phyloP scores from a whole-genome alignment of 176 grass and related monocot species.

The Cenchrus americanus region DNA sequence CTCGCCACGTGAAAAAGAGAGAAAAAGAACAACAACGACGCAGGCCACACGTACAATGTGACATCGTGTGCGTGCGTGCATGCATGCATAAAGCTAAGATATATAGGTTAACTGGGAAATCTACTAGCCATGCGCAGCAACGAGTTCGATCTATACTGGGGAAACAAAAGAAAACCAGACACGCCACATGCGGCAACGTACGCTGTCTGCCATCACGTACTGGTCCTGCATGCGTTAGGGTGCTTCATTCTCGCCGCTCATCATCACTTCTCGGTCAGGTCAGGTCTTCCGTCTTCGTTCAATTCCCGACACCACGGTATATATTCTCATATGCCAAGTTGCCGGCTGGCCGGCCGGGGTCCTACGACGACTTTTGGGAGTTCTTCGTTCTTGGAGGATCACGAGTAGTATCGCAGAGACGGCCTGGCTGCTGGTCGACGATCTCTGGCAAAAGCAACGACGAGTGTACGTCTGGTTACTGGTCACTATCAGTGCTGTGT shows the following conservation, averaged over 20 bases:
- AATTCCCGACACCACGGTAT: slow-evolving; percentile 9
- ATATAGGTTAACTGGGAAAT: not conserved
- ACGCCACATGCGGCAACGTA: slow-evolving; percentile 17
- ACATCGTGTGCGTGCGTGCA: not conserved
- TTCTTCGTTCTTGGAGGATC: no score
- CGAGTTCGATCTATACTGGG: no score
- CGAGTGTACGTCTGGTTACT: no score
- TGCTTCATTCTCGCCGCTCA: not conserved
- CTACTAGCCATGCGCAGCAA: not conserved
- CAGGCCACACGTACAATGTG: not conserved
- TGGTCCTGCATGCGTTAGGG: not conserved
- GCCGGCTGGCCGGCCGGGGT: not conserved
- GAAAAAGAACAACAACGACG: not conserved
- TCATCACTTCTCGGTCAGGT: not conserved
- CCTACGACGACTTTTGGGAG: not conserved
- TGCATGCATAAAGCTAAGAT: not conserved
- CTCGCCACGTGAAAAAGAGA: slow-evolving; percentile 14
- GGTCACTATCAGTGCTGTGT: no score
- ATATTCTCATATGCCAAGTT: not conserved
- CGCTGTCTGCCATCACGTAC: slow-evolving; percentile 18
- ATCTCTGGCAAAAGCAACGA: no score
- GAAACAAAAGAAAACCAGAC: not conserved
- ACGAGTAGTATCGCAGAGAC: no score
- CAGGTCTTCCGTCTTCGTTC: not conserved
- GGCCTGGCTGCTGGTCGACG: no score